phyloP scores from a whole-genome alignment of 2,329 filamentous ascomycete genomes.

The Aotearoamyces nothofagi region DNA sequence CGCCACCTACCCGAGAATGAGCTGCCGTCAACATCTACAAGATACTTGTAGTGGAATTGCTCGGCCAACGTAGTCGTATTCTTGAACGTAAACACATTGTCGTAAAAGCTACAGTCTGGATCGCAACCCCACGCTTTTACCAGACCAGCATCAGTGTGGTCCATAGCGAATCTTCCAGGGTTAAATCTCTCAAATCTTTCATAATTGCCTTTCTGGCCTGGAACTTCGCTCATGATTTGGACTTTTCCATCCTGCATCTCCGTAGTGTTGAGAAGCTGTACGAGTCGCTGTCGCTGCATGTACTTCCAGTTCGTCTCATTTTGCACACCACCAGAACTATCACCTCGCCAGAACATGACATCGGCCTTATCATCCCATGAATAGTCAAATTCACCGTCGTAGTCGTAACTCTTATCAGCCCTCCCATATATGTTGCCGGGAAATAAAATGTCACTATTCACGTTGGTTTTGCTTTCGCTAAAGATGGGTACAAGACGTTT shows the following conservation, averaged over 20 bases:
- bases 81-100: conserved; percentile 30
- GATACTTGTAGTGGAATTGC: conserved; percentile 48
- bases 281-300: conserved; percentile 42
- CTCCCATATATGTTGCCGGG: conserved; percentile 50
- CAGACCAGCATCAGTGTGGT: conserved; percentile 20
- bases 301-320: conserved; percentile 33
- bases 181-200: conserved; percentile 24
- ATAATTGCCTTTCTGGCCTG: conserved; percentile 24
- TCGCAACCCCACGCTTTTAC: conserved; percentile 28
- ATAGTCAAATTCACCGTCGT: conserved; percentile 36
- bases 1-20: conserved; percentile 54
- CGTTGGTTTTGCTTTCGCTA: conserved; percentile 43
- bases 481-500: conserved; percentile 44
- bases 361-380: conserved; percentile 42
- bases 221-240: conserved; percentile 19
- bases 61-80: conserved; percentile 36
- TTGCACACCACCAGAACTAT: conserved; percentile 42
- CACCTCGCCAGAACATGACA: conserved; percentile 46
- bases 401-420: conserved; percentile 40
- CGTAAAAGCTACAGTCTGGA: conserved; percentile 27
- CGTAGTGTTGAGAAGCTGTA: conserved; percentile 36
- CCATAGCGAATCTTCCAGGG: conserved; percentile 20
- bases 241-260: conserved; percentile 24
- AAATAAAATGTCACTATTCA: conserved; percentile 50
- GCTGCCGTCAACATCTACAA: conserved; percentile 67